phyloP scores from a whole-genome alignment of 495 filamentous ascomycete species.

The Cladorrhinum samala region DNA sequence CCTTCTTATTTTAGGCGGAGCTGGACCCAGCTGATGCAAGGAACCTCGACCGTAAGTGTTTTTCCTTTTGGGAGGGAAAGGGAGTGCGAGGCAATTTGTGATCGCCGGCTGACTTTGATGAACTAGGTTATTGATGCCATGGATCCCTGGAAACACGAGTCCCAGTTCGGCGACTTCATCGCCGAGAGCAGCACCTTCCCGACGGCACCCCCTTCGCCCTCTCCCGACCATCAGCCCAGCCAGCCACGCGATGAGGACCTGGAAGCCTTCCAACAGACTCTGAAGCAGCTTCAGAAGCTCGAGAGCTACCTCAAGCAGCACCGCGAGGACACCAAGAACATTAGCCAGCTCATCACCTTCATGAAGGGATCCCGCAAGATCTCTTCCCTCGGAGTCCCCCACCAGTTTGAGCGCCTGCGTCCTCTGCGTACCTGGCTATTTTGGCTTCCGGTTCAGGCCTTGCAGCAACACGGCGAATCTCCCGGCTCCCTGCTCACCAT shows the following conservation, averaged over 20 bases:
- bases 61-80: too few species aligned
- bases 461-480: conserved; percentile 53
- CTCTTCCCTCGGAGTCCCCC: conserved; percentile 63
- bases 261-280: conserved; percentile 57
- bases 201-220: conserved; percentile 54
- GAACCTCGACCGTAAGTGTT: conserved; percentile 70
- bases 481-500: conserved; percentile 71
- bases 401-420: conserved; percentile 83
- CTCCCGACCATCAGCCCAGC: conserved; percentile 51
- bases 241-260: conserved; percentile 62
- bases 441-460: conserved; percentile 74
- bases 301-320: conserved; percentile 66
- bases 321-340: conserved; percentile 64
- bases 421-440: conserved; percentile 87
- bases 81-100: not conserved
- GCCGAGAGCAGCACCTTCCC: conserved; percentile 65
- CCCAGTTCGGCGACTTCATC: conserved; percentile 77
- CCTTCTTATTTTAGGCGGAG: conserved; percentile 60
- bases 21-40: conserved; percentile 89
- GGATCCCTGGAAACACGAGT: conserved; percentile 88
- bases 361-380: conserved; percentile 70
- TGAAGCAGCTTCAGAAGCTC: conserved; percentile 62
- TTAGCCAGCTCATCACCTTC: conserved; percentile 76
- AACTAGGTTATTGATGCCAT: conserved; percentile 77
- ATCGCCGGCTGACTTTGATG: conserved; percentile 25